phyloP scores from a whole-genome alignment of 2,329 filamentous ascomycete genomes.

The Fusarium succisae region DNA sequence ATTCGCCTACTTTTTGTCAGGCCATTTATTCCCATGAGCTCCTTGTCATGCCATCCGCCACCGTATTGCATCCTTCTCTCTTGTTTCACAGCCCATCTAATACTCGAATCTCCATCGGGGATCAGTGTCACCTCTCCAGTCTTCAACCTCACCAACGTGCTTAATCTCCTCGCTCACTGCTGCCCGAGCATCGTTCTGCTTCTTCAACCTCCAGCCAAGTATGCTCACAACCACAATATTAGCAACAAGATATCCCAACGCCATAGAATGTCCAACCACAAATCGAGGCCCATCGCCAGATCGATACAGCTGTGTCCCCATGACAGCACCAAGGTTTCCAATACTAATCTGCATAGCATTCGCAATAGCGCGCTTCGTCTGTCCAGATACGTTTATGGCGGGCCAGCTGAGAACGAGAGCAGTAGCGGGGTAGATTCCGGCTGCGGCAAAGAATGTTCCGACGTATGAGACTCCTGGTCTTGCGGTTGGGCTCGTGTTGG shows the following conservation, averaged over 20 bases:
- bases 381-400: constrained; percentile 75
- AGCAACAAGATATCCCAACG: constrained; percentile 68
- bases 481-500: constrained; percentile 55
- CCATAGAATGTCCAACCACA: constrained; percentile 72
- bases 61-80: too few relatives aligned
- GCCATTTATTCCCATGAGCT: too few relatives aligned
- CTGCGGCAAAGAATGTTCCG: constrained; percentile 70
- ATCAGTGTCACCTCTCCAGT: constrained; percentile 71
- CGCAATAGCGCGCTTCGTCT: constrained; percentile 74
- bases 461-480: constrained; percentile 67
- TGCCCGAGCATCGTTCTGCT: constrained; percentile 66
- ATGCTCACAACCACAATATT: constrained; percentile 64
- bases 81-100: too few relatives aligned
- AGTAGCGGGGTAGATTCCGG: constrained; percentile 72
- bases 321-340: constrained; percentile 73
- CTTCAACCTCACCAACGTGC: constrained; percentile 60
- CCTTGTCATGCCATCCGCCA: too few relatives aligned
- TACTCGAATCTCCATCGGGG: constrained; percentile 73
- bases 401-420: constrained; percentile 75
- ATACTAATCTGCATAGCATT: constrained; percentile 79
- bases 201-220: constrained; percentile 63
- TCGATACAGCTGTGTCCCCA: constrained; percentile 76
- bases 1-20: neutral
- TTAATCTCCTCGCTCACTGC: constrained; percentile 54
- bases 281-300: constrained; percentile 67